Evolutionary conservation across 73 alveolate species (phyloP).

Genomic region (Stentor roeselii): DNA sequence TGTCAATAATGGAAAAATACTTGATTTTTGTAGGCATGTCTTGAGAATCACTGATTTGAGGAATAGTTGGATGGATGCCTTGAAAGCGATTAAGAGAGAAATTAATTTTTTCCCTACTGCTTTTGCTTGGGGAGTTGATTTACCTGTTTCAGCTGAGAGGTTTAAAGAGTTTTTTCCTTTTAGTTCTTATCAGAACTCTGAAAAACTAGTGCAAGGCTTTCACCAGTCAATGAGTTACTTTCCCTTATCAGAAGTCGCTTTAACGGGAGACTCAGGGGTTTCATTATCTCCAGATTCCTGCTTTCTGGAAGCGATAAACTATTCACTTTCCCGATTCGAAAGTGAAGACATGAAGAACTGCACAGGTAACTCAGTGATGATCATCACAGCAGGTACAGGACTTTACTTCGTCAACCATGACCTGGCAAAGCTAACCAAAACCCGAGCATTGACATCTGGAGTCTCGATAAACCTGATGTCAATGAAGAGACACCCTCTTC

Average conservation of each 20-base stretch:
- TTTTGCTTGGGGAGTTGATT: not conserved
- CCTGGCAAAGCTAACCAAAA: constrained; percentile 15
- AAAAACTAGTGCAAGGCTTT: not conserved
- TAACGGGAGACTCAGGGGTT: too few species aligned
- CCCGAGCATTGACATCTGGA: constrained; percentile 7
- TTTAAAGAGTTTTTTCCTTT: not conserved
- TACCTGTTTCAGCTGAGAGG: not conserved
- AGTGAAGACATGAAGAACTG: not conserved
- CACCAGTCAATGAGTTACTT: not conserved
- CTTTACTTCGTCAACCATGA: not conserved
- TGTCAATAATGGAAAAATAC: not conserved
- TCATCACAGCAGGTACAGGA: constrained; percentile 27
- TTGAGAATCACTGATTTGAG: constrained; percentile 1
- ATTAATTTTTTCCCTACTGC: not conserved
- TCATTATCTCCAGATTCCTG: not conserved
- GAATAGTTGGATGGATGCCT: not conserved
- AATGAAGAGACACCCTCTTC: constrained; percentile 10
- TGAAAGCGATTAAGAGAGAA: constrained; percentile 21
- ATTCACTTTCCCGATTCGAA: not conserved
- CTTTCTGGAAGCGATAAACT: constrained; percentile 10
- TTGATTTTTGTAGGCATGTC: not conserved
- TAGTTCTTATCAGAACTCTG: not conserved
- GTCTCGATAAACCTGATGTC: not conserved
- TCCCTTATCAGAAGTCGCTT: not conserved
- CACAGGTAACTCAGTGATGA: constrained; percentile 16